Evolutionary conservation across 106 monocot species (phyloP), one percentile per base, ranked within the genome.

Genomic region (Dioscorea dumetorum): DNA sequence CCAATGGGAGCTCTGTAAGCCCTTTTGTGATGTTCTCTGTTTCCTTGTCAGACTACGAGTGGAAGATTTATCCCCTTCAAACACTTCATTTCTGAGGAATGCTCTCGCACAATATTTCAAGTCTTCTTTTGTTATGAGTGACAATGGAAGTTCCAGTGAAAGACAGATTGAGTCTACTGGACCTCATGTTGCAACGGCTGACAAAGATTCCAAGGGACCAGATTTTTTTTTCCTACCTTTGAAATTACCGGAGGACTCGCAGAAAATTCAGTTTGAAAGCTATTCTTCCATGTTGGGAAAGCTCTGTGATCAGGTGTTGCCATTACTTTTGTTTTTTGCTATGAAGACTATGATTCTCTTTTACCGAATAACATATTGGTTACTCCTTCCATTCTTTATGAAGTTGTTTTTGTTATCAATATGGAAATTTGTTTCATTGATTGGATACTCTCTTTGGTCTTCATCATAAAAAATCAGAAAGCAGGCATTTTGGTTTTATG

Each of bases 191-290:
- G 73, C 21, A 49, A 67, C 63, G 49, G 59, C 24, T 24, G 21
- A 63, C 18, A 71, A 71, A 69, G 62, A 67, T 32, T 61, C 50
- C 19, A 41, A 24, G 18, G 80, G 68, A 64, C 77, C 76, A 50
- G 76, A 76, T 63, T 59, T 92, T 66, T 83, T 83, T 74, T 63
- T 93, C n/a, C 78, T 99, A 49, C 93, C 99, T 49, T n/a, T 76
- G 10, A 80, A 77, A 71, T 53, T 50, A 48, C 79, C 62, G 32
- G 80, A 90, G 48, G 67, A 73, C 62, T 53, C 60, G 13, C 62
- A 53, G 48, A 70, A 72, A 33, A 33, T 71, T 64, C 75, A 86
- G 48, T 77, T 52, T 51, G 72, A 74, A 70, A 90, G 80, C 61
- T 90, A 70, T 60, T 12, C 41, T 64, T 76, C 72, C 63, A 71